Evolutionary conservation across 768 basidiomycete genomes (phyloP).

Genomic region (Hypholoma sublateritium): DNA sequence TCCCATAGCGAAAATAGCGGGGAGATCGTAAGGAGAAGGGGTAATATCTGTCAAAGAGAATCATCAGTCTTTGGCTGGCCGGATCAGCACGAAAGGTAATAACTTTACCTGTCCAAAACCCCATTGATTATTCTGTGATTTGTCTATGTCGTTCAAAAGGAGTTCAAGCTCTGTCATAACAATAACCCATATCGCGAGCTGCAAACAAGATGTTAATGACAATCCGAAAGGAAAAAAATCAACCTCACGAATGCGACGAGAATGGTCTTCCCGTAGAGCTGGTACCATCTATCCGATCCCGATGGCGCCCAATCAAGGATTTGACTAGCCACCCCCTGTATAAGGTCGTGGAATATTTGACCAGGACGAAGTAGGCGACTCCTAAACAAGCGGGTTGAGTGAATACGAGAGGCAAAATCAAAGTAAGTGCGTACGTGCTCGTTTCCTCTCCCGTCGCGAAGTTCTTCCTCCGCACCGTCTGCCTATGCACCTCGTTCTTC

Average conservation of each 20-base stretch:
- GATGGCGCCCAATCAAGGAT: conserved; percentile 23
- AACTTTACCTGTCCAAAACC: conserved; percentile 24
- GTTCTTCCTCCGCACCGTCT: conserved; percentile 14
- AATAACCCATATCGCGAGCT: conserved; percentile 24
- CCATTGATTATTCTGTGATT: conserved; percentile 18
- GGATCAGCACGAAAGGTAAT: not conserved
- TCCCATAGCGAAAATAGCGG: conserved; percentile 23
- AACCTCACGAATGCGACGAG: conserved; percentile 16
- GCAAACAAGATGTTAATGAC: not conserved
- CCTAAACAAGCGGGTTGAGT: conserved; percentile 3
- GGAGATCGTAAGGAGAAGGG: conserved; percentile 23
- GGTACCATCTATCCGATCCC: conserved; percentile 20
- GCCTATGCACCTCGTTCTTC: conserved; percentile 19
- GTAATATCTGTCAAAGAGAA: conserved; percentile 15
- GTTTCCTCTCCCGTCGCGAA: conserved; percentile 17
- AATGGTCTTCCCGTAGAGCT: conserved; percentile 19
- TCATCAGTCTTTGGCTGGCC: not conserved
- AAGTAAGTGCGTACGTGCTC: conserved; percentile 9
- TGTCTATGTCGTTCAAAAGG: conserved; percentile 11
- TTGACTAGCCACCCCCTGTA: conserved; percentile 21
- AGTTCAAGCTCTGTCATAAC: conserved; percentile 25
- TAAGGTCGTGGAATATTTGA: conserved; percentile 25
- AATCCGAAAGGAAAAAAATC: not conserved
- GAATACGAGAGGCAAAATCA: not conserved
- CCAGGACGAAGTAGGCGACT: conserved; percentile 18